These are phyloP conservation scores for Glebionis coronaria DNA, from an alignment of 129 eudicot genomes.

Conservation along the genomic window DNA sequence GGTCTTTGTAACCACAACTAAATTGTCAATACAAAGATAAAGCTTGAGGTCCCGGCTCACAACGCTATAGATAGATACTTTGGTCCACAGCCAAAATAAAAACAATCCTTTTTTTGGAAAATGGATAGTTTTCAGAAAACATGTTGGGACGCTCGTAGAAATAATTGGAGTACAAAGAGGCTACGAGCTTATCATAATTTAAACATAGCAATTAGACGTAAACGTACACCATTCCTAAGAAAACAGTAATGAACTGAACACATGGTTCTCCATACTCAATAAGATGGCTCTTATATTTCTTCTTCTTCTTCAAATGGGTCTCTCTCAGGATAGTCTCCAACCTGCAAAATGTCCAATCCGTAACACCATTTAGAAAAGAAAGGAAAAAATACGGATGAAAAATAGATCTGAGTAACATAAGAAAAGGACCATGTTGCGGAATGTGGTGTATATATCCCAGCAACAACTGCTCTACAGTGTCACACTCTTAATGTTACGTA, in stretches of 20 bases:
- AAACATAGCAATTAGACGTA: slow-evolving; percentile 2
- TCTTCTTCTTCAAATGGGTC: slow-evolving; percentile 90
- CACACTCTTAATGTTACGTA: no score
- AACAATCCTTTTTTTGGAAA: no score
- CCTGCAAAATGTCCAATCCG: slow-evolving; percentile 41
- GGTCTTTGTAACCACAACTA: no score
- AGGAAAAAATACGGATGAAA: neutral
- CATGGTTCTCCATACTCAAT: neutral
- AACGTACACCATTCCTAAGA: slow-evolving; percentile 6
- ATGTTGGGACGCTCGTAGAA: neutral
- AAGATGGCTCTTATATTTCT: slow-evolving; percentile 45
- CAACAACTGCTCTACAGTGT: neutral
- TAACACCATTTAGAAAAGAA: slow-evolving; percentile 3
- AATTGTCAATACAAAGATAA: no score
- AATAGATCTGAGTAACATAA: neutral
- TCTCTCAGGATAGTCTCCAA: slow-evolving; percentile 88
- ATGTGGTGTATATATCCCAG: neutral
- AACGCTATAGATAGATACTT: no score
- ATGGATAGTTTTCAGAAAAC: no score
- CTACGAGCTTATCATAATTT: slow-evolving; percentile 2
- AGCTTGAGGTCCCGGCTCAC: no score
- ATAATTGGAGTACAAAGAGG: slow-evolving; percentile 4
- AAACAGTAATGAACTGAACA: slow-evolving; percentile 3
- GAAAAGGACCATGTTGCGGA: neutral
- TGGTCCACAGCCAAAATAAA: neutral